Base-by-base conservation (phyloP, 1,284 basidiomycete genomes). In the Sanghuangporus weigelae region DNA sequence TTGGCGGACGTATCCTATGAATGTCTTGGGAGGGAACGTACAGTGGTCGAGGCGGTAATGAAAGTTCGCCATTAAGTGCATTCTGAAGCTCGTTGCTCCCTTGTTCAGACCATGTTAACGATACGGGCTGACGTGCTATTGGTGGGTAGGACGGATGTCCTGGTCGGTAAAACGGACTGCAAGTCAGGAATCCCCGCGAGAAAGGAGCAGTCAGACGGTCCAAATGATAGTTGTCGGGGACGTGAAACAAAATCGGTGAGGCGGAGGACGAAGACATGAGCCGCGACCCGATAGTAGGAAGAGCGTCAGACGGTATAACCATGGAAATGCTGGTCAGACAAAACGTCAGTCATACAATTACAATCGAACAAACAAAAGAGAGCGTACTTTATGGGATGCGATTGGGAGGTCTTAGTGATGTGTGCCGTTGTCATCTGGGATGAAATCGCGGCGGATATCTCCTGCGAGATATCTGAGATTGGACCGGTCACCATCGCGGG, bases 371-470 rank as follows among this genome's bases (percentile, higher is more conserved):
- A 54, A 36, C 6, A n/a, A n/a, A n/a, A 51, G 35, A 54, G 16
- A 40, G 73, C 76, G 70, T 70, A 93, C 90, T 93, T 92, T 72
- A 95, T 90, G 2, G 93, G 93, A 74, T 95, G 92, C 0, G 89
- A 84, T 55, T 84, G 79, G 1, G 91, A 93, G 0, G 93, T 95
- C 71, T 93, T 93, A 65, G 87, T 66, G 54, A 66, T 69, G 50
- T 56, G 68, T 59, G 61, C 66, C 59, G 59, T 49, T 21, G 48
- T 50, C 56, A 63, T 60, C 23, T 63, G 39, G 8, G 67, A 67
- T 1, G 65, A 63, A 42, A 88, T 83, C 2, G 86, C 85, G 14
- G 79, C 81, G 60, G 76, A 75, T 11, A 88, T 71, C 64, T 85
- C 78, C 59, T 81, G 72, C 60, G 79, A 77, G 14, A 86, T 73